Conservation (phyloP, 148 eudicot genomes). For the Fagopyrum tataricum region DNA sequence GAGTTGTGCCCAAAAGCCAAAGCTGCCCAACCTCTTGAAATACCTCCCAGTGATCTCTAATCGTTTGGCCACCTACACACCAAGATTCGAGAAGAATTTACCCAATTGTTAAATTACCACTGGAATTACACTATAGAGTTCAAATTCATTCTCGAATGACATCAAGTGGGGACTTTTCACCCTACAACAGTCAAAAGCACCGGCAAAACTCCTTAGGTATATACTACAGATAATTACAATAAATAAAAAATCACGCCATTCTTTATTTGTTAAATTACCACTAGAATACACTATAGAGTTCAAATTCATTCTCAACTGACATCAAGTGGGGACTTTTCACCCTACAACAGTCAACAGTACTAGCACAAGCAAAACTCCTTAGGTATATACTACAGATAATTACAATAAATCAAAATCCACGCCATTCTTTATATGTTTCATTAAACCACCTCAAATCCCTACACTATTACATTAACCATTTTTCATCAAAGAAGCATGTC, state of each 20-base stretch:
- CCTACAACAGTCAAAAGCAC: neutral
- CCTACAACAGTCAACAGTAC: neutral
- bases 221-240: neutral
- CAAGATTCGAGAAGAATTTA: neutral
- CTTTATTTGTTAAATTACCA: neutral
- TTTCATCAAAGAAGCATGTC: neutral
- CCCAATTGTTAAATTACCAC: neutral
- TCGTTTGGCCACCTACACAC: conserved; percentile 67
- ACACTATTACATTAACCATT: neutral
- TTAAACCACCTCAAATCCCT: neutral
- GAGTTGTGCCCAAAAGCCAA: conserved; percentile 92
- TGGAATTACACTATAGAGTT: neutral
- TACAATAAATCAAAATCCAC: neutral
- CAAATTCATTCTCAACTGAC: neutral
- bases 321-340: neutral
- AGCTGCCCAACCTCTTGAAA: conserved; percentile 80
- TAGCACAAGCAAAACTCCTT: neutral
- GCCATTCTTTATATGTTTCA: neutral
- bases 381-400: neutral
- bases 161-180: neutral
- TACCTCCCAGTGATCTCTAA: conserved; percentile 73
- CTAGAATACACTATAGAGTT: neutral
- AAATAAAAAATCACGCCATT: neutral
- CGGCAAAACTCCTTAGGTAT: neutral
- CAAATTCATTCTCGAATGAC: neutral